These are phyloP conservation scores for Mucor velutinosus DNA, from an alignment of 371 early-diverging fungal genomes.

Conservation along the genomic window DNA sequence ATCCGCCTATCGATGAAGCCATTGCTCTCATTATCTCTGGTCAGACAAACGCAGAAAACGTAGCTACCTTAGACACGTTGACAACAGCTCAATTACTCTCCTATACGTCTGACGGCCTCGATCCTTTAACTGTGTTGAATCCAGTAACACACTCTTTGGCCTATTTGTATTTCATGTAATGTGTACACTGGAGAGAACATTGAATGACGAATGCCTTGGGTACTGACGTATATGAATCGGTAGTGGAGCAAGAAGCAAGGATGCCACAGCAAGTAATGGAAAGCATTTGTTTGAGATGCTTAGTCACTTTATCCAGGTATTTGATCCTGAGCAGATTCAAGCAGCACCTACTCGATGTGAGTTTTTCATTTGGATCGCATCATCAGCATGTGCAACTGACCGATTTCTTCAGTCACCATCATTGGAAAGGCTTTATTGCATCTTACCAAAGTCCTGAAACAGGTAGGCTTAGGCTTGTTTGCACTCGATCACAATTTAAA, in stretches of 20 bases:
- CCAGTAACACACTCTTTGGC: conserved; percentile 56
- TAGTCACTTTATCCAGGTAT: conserved; percentile 47
- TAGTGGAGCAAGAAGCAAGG: conserved; percentile 35
- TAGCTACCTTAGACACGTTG: conserved; percentile 35
- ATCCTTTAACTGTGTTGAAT: conserved; percentile 63
- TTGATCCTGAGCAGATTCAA: conserved; percentile 48
- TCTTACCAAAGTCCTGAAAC: conserved; percentile 32
- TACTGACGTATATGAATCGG: neutral
- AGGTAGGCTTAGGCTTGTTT: conserved; percentile 18
- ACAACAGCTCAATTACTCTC: conserved; percentile 34
- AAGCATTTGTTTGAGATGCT: conserved; percentile 36
- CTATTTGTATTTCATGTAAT: conserved; percentile 67
- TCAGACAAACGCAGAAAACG: conserved; percentile 17
- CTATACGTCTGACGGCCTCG: conserved; percentile 41
- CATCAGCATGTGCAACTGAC: neutral
- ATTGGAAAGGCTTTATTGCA: conserved; percentile 52
- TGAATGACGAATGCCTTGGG: neutral
- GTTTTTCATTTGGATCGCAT: neutral
- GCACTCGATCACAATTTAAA: neutral
- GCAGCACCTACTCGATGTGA: conserved; percentile 49
- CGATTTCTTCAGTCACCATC: conserved; percentile 30
- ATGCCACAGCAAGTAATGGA: conserved; percentile 26
- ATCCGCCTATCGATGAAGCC: conserved; percentile 38
- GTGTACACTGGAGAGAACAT: neutral
- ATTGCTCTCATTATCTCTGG: conserved; percentile 42